phyloP scores from a whole-genome alignment of 2,329 filamentous ascomycete species.

The Sporothrix luriei region DNA sequence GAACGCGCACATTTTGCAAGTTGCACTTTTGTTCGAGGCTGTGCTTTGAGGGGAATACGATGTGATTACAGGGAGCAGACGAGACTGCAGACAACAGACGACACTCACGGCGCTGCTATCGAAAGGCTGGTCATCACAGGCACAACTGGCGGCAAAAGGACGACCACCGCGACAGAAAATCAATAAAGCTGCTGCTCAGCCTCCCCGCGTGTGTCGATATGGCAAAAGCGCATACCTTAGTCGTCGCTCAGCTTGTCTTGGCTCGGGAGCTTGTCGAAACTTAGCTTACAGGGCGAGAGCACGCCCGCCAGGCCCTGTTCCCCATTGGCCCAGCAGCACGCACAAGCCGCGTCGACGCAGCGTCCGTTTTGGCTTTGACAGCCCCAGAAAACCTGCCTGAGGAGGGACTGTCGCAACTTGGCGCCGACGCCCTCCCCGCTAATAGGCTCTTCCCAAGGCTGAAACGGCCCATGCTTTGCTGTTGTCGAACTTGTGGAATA shows the following conservation, averaged over 20 bases:
- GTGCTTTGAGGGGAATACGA: slow-evolving; percentile 1
- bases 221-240: background rate
- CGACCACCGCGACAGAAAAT: background rate
- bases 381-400: background rate
- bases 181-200: slow-evolving; percentile 16
- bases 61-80: background rate
- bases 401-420: slow-evolving; percentile 4
- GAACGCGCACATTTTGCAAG: background rate
- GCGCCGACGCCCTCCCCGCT: slow-evolving; percentile 6
- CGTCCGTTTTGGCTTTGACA: background rate
- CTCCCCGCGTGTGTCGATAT: slow-evolving; percentile 12
- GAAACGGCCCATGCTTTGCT: background rate
- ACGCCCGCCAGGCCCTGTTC: background rate
- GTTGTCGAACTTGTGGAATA: too few relatives aligned
- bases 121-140: background rate
- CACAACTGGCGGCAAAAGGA: background rate
- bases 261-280: slow-evolving; percentile 8
- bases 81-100: background rate
- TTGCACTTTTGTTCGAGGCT: slow-evolving; percentile 12
- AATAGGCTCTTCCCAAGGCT: slow-evolving; percentile 19
- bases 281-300: slow-evolving; percentile 9
- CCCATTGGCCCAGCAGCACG: slow-evolving; percentile 10
- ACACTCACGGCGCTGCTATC: background rate
- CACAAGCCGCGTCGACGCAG: background rate
- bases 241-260: background rate